A percentile compares a stretch with the other conserved stretches of the same genome.
phyloP scores from a whole-genome alignment of 352 stramenopile species.

The Blastocystis sp. region DNA sequence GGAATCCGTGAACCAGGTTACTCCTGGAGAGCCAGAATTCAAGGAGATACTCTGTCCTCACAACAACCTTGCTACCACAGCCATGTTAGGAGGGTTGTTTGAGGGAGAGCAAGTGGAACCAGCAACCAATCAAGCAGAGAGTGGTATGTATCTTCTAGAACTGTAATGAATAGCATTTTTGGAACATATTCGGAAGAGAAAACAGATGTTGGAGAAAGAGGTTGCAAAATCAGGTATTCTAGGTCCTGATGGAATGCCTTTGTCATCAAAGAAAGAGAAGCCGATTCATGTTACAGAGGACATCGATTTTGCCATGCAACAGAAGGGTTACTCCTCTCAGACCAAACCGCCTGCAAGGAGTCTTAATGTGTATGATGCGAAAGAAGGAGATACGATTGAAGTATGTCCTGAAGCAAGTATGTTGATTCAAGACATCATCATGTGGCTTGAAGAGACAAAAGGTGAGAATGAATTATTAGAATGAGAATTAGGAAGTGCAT shows the following conservation, averaged over 20 bases:
- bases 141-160: not conserved
- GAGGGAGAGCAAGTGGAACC: conserved; percentile 41
- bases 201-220: conserved; percentile 21
- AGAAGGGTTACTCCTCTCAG: not conserved
- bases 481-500: conserved; percentile 67
- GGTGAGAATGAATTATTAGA: conserved; percentile 38
- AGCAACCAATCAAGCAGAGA: not conserved
- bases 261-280: not conserved
- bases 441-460: conserved; percentile 74
- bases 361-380: conserved; percentile 58
- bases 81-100: conserved; percentile 46
- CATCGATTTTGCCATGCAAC: conserved; percentile 21
- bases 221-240: not conserved
- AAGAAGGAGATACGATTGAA: conserved; percentile 78
- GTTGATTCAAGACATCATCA: conserved; percentile 79
- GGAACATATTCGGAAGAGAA: conserved; percentile 15
- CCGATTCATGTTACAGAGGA: conserved; percentile 31
- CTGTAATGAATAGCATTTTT: not conserved
- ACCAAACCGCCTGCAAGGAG: not conserved
- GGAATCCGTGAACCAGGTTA: not conserved
- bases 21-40: not conserved
- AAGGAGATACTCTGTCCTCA: conserved; percentile 56
- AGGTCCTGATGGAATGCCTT: not conserved
- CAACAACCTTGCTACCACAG: conserved; percentile 49
- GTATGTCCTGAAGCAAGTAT: conserved; percentile 79